Evolutionary conservation across 2,329 filamentous ascomycete genomes (phyloP), one percentile per base, ranked within the genome.

Genomic region (Phialophora expanda): DNA sequence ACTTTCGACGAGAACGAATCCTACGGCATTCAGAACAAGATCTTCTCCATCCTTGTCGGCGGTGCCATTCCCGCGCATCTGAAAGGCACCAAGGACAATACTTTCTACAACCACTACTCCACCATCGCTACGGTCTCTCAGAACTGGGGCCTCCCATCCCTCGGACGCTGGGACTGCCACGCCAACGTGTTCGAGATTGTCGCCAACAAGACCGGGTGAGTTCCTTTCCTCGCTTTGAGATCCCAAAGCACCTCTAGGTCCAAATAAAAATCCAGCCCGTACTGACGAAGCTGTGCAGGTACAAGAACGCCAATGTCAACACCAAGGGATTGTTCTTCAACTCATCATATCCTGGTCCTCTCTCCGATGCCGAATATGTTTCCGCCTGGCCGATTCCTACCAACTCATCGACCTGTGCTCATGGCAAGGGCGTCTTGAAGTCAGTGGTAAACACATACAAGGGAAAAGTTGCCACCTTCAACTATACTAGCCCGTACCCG

Each of bases 1-100:
- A 93, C 88, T 9, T 95, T 92, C 73, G 92, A 95, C 70, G 92
- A 95, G 79, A 90, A 88, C 75, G 86, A 89, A 72, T 87, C 85
- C 9, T 92, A 93, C 78, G 77, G 81, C 5, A 78, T 81, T 28
- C 84, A 85, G 71, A 95, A 95, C 83, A 83, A 83, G 48, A 84
- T 95, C 60, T 85, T 91, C 66, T 86, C 82, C 68, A 83, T 95
- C 70, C 84, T 95, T 0, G 80, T 95, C 2, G 92, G 91, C 17
- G 90, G 90, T 65, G 89, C 87, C n/a, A 78, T 96, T 1, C 89
- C 90, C 11, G 60, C 80, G 4, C 60, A 84, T n/a, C 83, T 90
- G 0, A 79, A 87, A 50, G 89, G 89, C 63, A 92, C 89, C 26
- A 86, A 81, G 1, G 91, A 96, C 76, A 73, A 79, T 72, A 86